These are phyloP conservation scores for Amphibolis antarctica DNA, from an alignment of 106 monocot species.

Conservation along the genomic window DNA sequence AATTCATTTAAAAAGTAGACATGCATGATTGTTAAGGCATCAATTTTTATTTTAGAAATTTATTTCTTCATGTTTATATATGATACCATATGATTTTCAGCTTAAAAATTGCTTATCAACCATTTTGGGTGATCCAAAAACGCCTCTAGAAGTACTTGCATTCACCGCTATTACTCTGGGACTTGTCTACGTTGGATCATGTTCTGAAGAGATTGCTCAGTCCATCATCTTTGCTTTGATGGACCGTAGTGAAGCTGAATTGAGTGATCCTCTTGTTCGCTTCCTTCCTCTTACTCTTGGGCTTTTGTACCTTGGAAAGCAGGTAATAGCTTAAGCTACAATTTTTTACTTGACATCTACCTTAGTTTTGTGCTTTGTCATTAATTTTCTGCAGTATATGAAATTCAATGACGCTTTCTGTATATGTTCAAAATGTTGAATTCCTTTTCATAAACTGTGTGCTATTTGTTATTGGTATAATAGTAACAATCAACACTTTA, in stretches of 20 bases:
- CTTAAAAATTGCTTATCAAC: slow-evolving; percentile 38
- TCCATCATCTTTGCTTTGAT: slow-evolving; percentile 81
- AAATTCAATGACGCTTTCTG: too few relatives aligned
- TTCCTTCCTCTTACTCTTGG: slow-evolving; percentile 98
- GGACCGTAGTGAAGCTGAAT: slow-evolving; percentile 80
- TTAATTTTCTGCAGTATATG: too few relatives aligned
- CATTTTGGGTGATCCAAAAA: slow-evolving; percentile 57
- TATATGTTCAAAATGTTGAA: too few relatives aligned
- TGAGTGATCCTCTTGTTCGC: slow-evolving; percentile 69
- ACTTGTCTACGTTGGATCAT: slow-evolving; percentile 84
- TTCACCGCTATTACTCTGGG: slow-evolving; percentile 83
- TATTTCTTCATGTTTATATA: not conserved
- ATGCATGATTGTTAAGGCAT: not conserved
- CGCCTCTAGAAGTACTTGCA: slow-evolving; percentile 79
- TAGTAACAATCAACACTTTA: too few relatives aligned
- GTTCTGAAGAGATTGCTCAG: slow-evolving; percentile 92
- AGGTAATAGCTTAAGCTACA: slow-evolving; percentile 29
- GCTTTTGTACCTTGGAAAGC: slow-evolving; percentile 93
- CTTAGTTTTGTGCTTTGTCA: too few relatives aligned
- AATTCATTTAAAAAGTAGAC: not conserved
- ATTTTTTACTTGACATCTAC: not conserved
- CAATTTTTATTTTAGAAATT: not conserved
- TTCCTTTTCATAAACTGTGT: too few relatives aligned
- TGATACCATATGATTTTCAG: slow-evolving; percentile 32
- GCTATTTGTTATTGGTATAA: too few relatives aligned